Evolutionary conservation across 2,329 filamentous ascomycete genomes (phyloP).

Genomic region (Arthrobotrys megalospora): DNA sequence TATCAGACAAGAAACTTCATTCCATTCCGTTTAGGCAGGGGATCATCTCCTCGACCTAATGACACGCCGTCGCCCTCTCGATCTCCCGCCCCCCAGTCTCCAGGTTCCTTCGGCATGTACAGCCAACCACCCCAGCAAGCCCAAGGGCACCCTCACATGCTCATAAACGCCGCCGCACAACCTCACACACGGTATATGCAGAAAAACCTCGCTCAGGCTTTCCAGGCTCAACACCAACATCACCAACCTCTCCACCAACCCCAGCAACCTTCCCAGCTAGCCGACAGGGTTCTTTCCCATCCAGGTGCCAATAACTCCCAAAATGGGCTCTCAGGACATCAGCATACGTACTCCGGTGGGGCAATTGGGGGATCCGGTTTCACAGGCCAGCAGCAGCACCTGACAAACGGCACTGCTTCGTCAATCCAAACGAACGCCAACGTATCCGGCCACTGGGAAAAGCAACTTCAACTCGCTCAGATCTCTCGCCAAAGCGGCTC

Average conservation of each 20-base stretch:
- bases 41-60: constrained; percentile 61
- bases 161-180: constrained; percentile 63
- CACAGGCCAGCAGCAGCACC: constrained; percentile 61
- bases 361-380: constrained; percentile 69
- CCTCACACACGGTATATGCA: constrained; percentile 63
- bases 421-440: constrained; percentile 59
- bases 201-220: constrained; percentile 62
- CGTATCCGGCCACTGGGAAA: constrained; percentile 79
- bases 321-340: constrained; percentile 68
- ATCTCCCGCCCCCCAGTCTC: constrained; percentile 70
- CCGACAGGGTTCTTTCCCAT: constrained; percentile 53
- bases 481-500: constrained; percentile 79
- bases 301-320: constrained; percentile 59
- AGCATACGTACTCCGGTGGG: constrained; percentile 71
- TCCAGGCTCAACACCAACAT: constrained; percentile 65
- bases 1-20: constrained; percentile 61
- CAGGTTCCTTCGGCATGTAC: constrained; percentile 63
- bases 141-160: constrained; percentile 64
- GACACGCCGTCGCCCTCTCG: constrained; percentile 74
- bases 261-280: constrained; percentile 62
- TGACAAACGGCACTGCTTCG: constrained; percentile 31
- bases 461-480: constrained; percentile 85
- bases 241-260: constrained; percentile 66
- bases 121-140: constrained; percentile 62
- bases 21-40: constrained; percentile 59